Base-by-base conservation (phyloP, 2,329 filamentous ascomycete species). In the Trichoderma polysporum region DNA sequence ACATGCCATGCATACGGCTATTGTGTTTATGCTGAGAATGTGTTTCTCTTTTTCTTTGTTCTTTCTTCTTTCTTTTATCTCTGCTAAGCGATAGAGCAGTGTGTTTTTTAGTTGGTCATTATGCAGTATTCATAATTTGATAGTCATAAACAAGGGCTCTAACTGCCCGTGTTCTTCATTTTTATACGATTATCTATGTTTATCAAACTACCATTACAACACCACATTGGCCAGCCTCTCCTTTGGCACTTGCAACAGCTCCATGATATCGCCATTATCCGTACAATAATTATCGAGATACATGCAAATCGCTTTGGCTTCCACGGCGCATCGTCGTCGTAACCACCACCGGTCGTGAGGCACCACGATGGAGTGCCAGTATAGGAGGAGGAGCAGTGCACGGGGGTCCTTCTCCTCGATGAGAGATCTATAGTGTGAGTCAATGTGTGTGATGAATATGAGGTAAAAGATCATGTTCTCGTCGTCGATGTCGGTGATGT, bases 321-420 rank as follows among this genome's bases (percentile, higher is more conserved):
- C 83, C 1, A 86, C 70, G 31, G 77, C 69, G 4, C 81, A 79
- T 53, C 85, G 77, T 59, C 79, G 75, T 52, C 78, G 75, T 15
- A 84, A 68, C 81, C 83, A 87, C 85, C 84, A 87, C 1, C 71
- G 67, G 10, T 76, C 71, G 27, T 76, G 73, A 13, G 76, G 72
- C 15, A 77, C 79, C 15, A 84, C 73, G 68, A 83, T 82, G 10
- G 83, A 81, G 73, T 84, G 86, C 85, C 85, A 89, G 74, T 83
- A 85, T 0, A 82, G 79, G n/a, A 88, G 73, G 39, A 89, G 70
- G 12, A 88, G 72, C 68, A 89, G 71, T 0, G 86, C 86, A 31
- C 80, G 77, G 0, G 82, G 75, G 52, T 89, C 86, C 68, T 85
- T 88, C 0, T 69, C 41, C 53, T 80, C 74, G 0, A 89, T 71